Evolutionary conservation across 805 yeast species (phyloP).

Genomic region (Kazachstania kunashirensis): DNA sequence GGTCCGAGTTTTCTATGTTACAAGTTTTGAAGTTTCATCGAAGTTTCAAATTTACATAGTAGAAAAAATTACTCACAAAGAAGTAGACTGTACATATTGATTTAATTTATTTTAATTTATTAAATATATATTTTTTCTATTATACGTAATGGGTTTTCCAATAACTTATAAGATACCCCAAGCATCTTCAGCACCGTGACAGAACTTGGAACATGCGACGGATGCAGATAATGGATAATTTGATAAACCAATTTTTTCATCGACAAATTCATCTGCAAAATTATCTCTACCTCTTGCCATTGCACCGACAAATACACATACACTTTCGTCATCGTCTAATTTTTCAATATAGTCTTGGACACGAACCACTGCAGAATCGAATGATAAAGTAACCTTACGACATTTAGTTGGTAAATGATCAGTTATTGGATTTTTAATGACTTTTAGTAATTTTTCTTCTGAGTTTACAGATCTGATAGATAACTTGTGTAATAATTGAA

Average conservation of each 20-base stretch:
- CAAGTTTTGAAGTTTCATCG: no score
- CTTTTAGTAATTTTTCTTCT: slow-evolving; percentile 86
- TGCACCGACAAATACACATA: slow-evolving; percentile 97
- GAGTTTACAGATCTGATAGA: slow-evolving; percentile 91
- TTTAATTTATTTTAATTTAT: no score
- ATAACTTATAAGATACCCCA: slow-evolving; percentile 65
- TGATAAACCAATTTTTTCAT: slow-evolving; percentile 91
- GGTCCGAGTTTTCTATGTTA: no score
- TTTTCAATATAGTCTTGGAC: slow-evolving; percentile 80
- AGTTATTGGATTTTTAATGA: slow-evolving; percentile 92
- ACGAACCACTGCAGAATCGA: slow-evolving; percentile 79
- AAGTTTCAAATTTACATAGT: no score
- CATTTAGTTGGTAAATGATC: slow-evolving; percentile 96
- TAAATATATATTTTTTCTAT: no score
- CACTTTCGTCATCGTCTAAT: slow-evolving; percentile 79
- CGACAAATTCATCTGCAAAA: slow-evolving; percentile 94
- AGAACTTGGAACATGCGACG: slow-evolving; percentile 95
- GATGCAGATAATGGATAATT: slow-evolving; percentile 94
- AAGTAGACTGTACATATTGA: no score
- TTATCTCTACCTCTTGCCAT: slow-evolving; percentile 98
- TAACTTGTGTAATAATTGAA: slow-evolving; percentile 83
- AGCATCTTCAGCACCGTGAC: slow-evolving; percentile 98
- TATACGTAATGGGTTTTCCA: no score
- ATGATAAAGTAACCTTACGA: slow-evolving; percentile 82
- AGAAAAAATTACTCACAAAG: no score